Conservation (phyloP, 1,284 basidiomycete species). For the Rhodotorula sp. region DNA sequence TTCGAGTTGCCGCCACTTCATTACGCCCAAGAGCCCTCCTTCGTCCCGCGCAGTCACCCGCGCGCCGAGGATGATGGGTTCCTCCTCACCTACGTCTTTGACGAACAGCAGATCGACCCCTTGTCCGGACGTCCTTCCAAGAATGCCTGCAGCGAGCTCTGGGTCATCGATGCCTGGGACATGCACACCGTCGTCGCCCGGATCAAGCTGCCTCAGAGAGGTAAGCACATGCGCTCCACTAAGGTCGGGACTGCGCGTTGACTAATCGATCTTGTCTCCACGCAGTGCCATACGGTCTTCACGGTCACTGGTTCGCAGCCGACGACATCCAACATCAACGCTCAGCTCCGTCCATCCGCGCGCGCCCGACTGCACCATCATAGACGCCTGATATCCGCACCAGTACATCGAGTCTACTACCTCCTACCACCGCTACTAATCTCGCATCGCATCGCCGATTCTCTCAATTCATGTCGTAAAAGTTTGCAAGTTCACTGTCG, state of each 20-base stretch:
- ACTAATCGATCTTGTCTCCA: neutral
- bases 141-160: constrained; percentile 50
- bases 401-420: neutral
- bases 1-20: constrained; percentile 52
- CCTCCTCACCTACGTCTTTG: constrained; percentile 54
- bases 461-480: neutral
- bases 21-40: constrained; percentile 54
- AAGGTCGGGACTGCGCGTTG: neutral
- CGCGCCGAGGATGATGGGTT: constrained; percentile 53
- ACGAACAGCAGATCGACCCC: constrained; percentile 50
- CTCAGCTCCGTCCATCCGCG: constrained; percentile 5
- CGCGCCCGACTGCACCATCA: neutral
- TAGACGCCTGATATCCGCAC: neutral
- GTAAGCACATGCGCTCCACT: neutral
- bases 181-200: constrained; percentile 51
- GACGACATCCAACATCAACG: constrained; percentile 45
- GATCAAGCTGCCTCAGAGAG: constrained; percentile 53
- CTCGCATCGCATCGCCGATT: neutral
- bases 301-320: constrained; percentile 48
- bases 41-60: constrained; percentile 48
- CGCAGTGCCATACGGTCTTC: constrained; percentile 49
- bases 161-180: constrained; percentile 53
- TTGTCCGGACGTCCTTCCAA: constrained; percentile 48
- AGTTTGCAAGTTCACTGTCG: neutral
- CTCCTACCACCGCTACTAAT: neutral